Conservation (phyloP, 176 grass and related monocot species). For the Typha latifolia region DNA sequence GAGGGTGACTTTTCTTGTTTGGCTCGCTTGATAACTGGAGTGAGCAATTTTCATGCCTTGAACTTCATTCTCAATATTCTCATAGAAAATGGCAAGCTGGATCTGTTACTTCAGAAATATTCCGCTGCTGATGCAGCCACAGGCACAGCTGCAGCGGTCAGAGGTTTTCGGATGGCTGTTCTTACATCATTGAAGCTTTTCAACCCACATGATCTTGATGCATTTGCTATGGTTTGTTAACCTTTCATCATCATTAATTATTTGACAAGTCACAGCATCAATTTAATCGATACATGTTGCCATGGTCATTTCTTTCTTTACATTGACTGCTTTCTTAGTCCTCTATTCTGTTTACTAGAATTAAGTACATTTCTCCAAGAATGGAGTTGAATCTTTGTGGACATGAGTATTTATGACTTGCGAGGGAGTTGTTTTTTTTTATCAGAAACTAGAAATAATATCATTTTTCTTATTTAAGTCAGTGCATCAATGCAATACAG, state of each 20-base stretch:
- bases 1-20: slow-evolving; percentile 79
- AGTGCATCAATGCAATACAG: too few species aligned
- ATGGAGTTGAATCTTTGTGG: too few species aligned
- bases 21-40: slow-evolving; percentile 82
- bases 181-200: slow-evolving; percentile 79
- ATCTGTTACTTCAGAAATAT: slow-evolving; percentile 83
- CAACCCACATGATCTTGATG: slow-evolving; percentile 62
- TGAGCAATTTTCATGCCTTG: slow-evolving; percentile 90
- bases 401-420: too few species aligned
- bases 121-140: slow-evolving; percentile 72
- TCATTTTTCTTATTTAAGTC: too few species aligned
- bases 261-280: not conserved
- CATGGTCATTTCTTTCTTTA: too few species aligned
- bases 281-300: too few species aligned
- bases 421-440: too few species aligned
- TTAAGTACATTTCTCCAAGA: too few species aligned
- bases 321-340: too few species aligned
- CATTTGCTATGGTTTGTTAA: slow-evolving; percentile 65
- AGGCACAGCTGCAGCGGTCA: slow-evolving; percentile 57
- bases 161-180: slow-evolving; percentile 90
- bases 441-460: too few species aligned
- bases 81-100: slow-evolving; percentile 80
- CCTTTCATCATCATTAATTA: slow-evolving; percentile 8
- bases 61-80: slow-evolving; percentile 96
- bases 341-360: too few species aligned